Evolutionary conservation across 2,329 filamentous ascomycete genomes (phyloP).

Genomic region (Septoria linicola): DNA sequence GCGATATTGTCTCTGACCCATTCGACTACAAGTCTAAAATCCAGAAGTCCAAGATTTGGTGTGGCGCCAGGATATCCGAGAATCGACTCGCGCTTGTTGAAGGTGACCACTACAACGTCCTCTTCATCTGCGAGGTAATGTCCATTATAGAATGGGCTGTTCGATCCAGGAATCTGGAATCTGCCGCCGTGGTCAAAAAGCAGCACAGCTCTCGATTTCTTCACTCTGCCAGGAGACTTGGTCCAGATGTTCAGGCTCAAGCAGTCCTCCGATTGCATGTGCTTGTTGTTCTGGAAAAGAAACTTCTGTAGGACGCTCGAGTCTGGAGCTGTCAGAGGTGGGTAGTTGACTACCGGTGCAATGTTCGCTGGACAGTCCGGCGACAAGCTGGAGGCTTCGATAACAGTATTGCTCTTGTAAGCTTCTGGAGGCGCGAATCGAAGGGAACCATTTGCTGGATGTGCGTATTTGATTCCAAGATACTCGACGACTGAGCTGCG

Average conservation of each 20-base stretch:
- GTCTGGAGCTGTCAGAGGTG: background rate
- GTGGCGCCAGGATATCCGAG: constrained; percentile 64
- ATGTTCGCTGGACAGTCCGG: background rate
- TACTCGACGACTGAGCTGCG: constrained; percentile 26
- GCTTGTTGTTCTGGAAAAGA: background rate
- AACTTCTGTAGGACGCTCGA: background rate
- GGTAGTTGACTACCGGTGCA: background rate
- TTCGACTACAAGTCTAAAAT: constrained; percentile 55
- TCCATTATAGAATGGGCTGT: constrained; percentile 7
- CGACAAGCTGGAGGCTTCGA: background rate
- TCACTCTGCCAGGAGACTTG: constrained; percentile 1
- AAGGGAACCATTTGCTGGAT: constrained; percentile 37
- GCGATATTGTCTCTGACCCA: constrained; percentile 54
- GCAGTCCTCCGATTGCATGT: constrained; percentile 8
- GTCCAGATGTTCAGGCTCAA: constrained; percentile 17
- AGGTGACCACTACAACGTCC: constrained; percentile 53
- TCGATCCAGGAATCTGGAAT: background rate
- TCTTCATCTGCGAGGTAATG: constrained; percentile 6
- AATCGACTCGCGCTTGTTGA: constrained; percentile 62
- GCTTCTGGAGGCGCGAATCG: constrained; percentile 31
- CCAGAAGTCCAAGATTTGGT: constrained; percentile 51
- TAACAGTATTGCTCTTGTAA: constrained; percentile 1
- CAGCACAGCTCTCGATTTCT: background rate
- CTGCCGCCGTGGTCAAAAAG: constrained; percentile 10
- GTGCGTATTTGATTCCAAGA: constrained; percentile 39